phyloP scores from a whole-genome alignment of 2,329 filamentous ascomycete genomes.

The Ascochyta fabae region DNA sequence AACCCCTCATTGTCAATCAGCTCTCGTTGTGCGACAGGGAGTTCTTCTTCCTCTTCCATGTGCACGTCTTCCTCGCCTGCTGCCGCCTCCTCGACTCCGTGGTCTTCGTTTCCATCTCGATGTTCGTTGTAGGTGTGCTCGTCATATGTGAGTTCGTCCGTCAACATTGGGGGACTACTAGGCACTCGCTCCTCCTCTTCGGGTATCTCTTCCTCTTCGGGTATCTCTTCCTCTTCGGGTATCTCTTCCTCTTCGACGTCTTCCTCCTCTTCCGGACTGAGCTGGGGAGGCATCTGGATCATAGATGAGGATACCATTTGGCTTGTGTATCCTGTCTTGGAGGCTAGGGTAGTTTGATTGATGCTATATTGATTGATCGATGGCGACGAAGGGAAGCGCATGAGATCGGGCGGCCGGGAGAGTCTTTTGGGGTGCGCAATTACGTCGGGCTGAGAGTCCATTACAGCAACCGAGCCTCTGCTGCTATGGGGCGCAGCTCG shows the following conservation, averaged over 20 bases:
- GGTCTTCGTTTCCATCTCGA: slow-evolving; percentile 20
- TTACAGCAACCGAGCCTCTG: slow-evolving; percentile 51
- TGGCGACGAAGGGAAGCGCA: slow-evolving; percentile 48
- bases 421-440: slow-evolving; percentile 33
- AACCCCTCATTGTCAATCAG: not conserved
- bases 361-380: slow-evolving; percentile 46
- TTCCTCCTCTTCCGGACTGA: slow-evolving; percentile 21
- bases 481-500: slow-evolving; percentile 31
- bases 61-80: slow-evolving; percentile 33
- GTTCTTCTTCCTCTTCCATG: slow-evolving; percentile 18
- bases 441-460: slow-evolving; percentile 54
- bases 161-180: slow-evolving; percentile 44
- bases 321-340: slow-evolving; percentile 40
- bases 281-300: slow-evolving; percentile 37
- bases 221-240: no score
- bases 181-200: slow-evolving; percentile 43
- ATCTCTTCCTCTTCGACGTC: slow-evolving; percentile 17
- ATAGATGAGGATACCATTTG: slow-evolving; percentile 43
- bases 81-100: slow-evolving; percentile 28
- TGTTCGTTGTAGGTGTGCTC: slow-evolving; percentile 36
- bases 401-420: slow-evolving; percentile 31
- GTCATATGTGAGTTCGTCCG: slow-evolving; percentile 31
- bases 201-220: slow-evolving; percentile 14
- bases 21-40: not conserved
- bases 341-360: slow-evolving; percentile 43